Conservation (phyloP, 495 filamentous ascomycete genomes). For the Sphaerosporella brunnea region DNA sequence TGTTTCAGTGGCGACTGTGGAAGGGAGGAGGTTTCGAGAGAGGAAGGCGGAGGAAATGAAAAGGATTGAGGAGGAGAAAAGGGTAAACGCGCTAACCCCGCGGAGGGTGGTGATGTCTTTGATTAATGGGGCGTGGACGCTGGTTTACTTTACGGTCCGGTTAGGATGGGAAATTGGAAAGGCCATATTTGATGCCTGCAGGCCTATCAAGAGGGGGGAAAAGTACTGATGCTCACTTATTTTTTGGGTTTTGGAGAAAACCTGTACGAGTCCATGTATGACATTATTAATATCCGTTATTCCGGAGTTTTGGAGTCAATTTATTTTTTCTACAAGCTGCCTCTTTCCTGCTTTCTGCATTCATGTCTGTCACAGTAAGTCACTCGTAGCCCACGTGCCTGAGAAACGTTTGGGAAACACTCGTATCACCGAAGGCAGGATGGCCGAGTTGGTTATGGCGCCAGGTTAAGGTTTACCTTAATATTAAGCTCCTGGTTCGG, state of each 20-base stretch:
- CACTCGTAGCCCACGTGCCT: too few relatives aligned
- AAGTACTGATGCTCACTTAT: background rate
- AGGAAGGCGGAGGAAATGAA: background rate
- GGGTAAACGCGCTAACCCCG: background rate
- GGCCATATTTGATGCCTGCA: background rate
- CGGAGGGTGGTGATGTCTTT: background rate
- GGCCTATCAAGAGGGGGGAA: background rate
- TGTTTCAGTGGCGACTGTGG: background rate
- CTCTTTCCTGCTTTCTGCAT: too few relatives aligned
- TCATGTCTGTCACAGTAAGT: too few relatives aligned
- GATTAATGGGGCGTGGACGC: background rate
- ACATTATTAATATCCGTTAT: too few relatives aligned
- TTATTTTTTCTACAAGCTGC: too few relatives aligned
- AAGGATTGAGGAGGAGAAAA: background rate
- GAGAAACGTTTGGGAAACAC: too few relatives aligned
- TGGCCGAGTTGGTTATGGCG: too few relatives aligned
- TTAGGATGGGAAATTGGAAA: constrained; percentile 5
- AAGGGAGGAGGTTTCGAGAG: background rate
- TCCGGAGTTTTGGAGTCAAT: too few relatives aligned
- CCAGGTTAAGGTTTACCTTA: too few relatives aligned
- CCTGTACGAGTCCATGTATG: too few relatives aligned
- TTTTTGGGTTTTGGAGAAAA: background rate
- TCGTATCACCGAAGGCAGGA: too few relatives aligned
- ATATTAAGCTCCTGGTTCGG: too few relatives aligned
- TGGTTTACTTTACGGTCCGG: background rate